A percentile compares a stretch with the other conserved stretches of the same genome.
phyloP scores from a whole-genome alignment of 2,329 filamentous ascomycete genomes.

The Seiridium unicorne region DNA sequence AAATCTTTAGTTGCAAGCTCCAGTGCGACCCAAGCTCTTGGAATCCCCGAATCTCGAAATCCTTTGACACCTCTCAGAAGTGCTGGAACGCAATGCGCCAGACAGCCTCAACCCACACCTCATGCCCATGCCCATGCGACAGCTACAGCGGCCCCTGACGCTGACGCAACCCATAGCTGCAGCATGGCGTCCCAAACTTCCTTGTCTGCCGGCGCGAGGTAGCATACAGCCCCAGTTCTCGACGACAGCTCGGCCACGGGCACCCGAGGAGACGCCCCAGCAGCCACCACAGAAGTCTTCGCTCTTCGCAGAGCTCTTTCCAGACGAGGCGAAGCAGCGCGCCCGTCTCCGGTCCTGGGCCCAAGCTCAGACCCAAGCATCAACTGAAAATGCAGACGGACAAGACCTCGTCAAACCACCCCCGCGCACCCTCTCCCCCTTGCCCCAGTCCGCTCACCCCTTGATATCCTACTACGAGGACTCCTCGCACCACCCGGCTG shows the following conservation, averaged over 20 bases:
- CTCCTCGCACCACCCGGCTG: background rate
- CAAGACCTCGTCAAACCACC: background rate
- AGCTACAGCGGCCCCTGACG: slow-evolving; percentile 27
- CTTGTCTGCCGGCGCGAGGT: slow-evolving; percentile 15
- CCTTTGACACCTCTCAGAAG: background rate
- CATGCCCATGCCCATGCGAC: slow-evolving; percentile 27
- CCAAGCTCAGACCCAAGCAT: background rate
- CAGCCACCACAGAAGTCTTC: slow-evolving; percentile 17
- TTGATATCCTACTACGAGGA: background rate
- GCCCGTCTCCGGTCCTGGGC: background rate
- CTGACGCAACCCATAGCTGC: slow-evolving; percentile 27
- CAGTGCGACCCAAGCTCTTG: too few species aligned
- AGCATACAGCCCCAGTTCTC: slow-evolving; percentile 11
- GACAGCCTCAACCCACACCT: slow-evolving; percentile 22
- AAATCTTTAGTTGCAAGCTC: too few species aligned
- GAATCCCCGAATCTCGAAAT: background rate
- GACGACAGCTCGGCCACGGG: background rate
- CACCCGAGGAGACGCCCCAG: background rate
- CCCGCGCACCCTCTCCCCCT: background rate
- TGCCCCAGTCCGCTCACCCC: background rate
- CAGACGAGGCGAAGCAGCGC: slow-evolving; percentile 39
- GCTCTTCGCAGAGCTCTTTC: slow-evolving; percentile 51
- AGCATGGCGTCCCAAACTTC: slow-evolving; percentile 20
- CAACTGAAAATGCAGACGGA: background rate
- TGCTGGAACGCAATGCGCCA: slow-evolving; percentile 21